Evolutionary conservation across 106 monocot genomes (phyloP).

Genomic region (Amphibolis antarctica): DNA sequence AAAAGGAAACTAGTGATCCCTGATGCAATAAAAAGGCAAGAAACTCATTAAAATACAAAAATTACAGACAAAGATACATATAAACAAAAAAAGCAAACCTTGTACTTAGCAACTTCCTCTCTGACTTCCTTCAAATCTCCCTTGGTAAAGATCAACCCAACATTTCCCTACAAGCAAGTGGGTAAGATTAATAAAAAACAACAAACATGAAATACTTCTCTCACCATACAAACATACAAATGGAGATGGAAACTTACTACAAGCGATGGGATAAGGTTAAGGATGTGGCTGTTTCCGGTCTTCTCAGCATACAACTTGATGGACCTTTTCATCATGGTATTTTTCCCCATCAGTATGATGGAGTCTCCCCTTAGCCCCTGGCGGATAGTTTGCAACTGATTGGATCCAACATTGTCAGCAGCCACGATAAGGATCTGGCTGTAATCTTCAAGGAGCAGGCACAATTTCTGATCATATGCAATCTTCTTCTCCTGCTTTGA

Average conservation of each 20-base stretch:
- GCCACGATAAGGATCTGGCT: slow-evolving; percentile 54
- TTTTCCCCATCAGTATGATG: slow-evolving; percentile 78
- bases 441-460: slow-evolving; percentile 62
- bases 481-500: slow-evolving; percentile 87
- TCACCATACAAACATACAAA: no score
- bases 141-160: slow-evolving; percentile 83
- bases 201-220: no score
- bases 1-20: no score
- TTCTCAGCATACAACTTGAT: slow-evolving; percentile 69
- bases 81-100: slow-evolving; percentile 18
- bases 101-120: slow-evolving; percentile 81
- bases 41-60: no score
- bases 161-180: slow-evolving; percentile 44
- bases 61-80: no score
- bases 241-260: slow-evolving; percentile 23
- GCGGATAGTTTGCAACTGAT: slow-evolving; percentile 65
- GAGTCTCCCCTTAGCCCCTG: slow-evolving; percentile 63
- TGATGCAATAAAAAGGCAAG: no score
- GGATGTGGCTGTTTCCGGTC: slow-evolving; percentile 43
- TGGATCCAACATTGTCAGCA: slow-evolving; percentile 89
- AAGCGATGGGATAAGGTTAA: slow-evolving; percentile 52
- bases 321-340: slow-evolving; percentile 79
- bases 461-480: slow-evolving; percentile 67
- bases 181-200: no score
- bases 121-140: slow-evolving; percentile 93